These are phyloP conservation scores for Trichosporon sp. DNA, from an alignment of 1,284 basidiomycete species.

Conservation along the genomic window DNA sequence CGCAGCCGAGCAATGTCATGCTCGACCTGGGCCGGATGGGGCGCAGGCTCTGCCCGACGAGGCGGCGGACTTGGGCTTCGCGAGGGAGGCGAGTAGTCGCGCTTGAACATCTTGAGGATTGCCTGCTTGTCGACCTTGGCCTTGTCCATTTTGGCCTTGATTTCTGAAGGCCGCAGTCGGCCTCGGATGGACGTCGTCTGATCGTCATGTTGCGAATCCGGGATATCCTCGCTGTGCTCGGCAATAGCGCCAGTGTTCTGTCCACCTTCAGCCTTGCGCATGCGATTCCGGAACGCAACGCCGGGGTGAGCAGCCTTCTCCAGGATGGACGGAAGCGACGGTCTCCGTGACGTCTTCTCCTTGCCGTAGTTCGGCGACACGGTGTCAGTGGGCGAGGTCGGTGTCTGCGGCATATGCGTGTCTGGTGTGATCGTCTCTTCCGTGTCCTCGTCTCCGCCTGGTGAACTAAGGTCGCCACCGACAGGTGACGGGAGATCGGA, in stretches of 20 bases:
- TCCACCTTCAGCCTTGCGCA: conserved; percentile 21
- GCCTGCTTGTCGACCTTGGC: conserved; percentile 28
- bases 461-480: conserved; percentile 11
- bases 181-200: not conserved
- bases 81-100: conserved; percentile 42
- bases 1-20: conserved; percentile 42
- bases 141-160: conserved; percentile 6
- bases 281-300: conserved; percentile 34
- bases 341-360: conserved; percentile 34
- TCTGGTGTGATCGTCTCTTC: not conserved
- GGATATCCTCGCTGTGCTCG: not conserved
- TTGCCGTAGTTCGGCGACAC: not conserved
- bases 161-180: not conserved
- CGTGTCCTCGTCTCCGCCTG: conserved; percentile 12
- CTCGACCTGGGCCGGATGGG: conserved; percentile 34
- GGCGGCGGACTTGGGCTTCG: conserved; percentile 42
- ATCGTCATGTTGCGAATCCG: not conserved
- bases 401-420: not conserved
- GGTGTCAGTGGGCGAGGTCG: not conserved
- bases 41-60: conserved; percentile 20
- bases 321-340: conserved; percentile 48
- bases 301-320: conserved; percentile 46
- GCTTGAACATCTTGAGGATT: conserved; percentile 39
- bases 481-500: not conserved
- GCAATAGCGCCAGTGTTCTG: conserved; percentile 8